phyloP scores from a whole-genome alignment of 2,329 filamentous ascomycete genomes.

The Alternaria longipes region DNA sequence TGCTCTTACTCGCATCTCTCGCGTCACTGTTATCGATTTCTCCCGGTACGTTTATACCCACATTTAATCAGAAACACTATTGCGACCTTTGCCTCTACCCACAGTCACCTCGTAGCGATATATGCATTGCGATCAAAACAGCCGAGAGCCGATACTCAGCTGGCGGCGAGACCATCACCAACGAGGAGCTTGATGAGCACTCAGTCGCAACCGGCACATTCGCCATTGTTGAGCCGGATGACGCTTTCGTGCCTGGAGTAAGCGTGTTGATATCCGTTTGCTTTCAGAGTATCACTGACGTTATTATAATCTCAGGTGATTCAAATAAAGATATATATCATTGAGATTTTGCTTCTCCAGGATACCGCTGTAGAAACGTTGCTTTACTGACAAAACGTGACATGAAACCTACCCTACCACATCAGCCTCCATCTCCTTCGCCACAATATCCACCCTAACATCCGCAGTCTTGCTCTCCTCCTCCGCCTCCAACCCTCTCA shows the following conservation, averaged over 20 bases:
- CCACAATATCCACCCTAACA: background rate
- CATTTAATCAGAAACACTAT: too few relatives aligned
- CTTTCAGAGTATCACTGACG: background rate
- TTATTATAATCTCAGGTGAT: accelerated
- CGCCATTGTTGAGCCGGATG: background rate
- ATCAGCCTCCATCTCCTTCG: background rate
- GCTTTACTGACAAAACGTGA: accelerated
- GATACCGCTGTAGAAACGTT: too few relatives aligned
- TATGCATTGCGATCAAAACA: too few relatives aligned
- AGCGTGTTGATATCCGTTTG: background rate
- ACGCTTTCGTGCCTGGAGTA: background rate
- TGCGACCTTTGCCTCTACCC: too few relatives aligned
- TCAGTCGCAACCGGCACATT: background rate
- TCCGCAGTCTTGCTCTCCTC: background rate
- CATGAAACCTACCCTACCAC: background rate
- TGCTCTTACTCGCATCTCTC: background rate
- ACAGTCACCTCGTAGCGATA: too few relatives aligned
- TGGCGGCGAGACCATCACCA: too few relatives aligned
- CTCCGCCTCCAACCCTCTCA: constrained; percentile 11
- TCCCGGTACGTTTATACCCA: too few relatives aligned
- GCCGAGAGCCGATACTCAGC: too few relatives aligned
- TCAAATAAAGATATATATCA: too few relatives aligned
- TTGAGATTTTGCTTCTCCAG: too few relatives aligned
- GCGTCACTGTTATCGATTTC: background rate
- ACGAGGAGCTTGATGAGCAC: too few relatives aligned